Conservation (phyloP, 2,329 filamentous ascomycete species). For the Cytospora piceicola region DNA sequence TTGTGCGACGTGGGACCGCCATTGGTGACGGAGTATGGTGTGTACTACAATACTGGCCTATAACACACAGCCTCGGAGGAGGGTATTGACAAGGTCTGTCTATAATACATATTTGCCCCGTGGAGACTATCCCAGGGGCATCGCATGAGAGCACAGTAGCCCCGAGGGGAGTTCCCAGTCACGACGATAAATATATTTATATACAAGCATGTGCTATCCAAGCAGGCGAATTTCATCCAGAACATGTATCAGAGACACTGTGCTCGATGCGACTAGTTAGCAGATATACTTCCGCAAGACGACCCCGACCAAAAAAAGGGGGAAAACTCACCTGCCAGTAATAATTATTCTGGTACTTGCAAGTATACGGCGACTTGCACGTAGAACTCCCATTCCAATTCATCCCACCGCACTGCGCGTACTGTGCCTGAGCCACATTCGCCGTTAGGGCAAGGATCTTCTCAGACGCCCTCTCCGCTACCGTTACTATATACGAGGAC, state of each 20-base stretch:
- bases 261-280: not conserved
- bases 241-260: conserved; percentile 16
- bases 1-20: too few relatives aligned
- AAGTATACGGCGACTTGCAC: conserved; percentile 11
- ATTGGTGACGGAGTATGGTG: too few relatives aligned
- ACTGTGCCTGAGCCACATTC: conserved; percentile 6
- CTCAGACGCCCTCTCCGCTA: conserved; percentile 27
- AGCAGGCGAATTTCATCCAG: too few relatives aligned
- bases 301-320: not conserved
- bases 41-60: too few relatives aligned
- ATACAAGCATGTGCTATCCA: too few relatives aligned
- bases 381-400: conserved; percentile 23
- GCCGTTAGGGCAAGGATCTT: conserved; percentile 26
- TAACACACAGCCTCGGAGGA: too few relatives aligned
- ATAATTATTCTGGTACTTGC: conserved; percentile 21
- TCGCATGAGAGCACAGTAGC: too few relatives aligned
- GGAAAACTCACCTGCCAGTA: conserved; percentile 20
- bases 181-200: too few relatives aligned
- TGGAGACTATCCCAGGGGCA: too few relatives aligned
- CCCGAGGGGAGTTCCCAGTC: too few relatives aligned
- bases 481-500: conserved; percentile 27
- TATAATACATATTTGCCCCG: too few relatives aligned
- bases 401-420: conserved; percentile 23
- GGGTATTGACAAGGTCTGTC: too few relatives aligned
- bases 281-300: not conserved